Conservation (phyloP, 2,329 filamentous ascomycete species). For the Scedosporium dehoogii region DNA sequence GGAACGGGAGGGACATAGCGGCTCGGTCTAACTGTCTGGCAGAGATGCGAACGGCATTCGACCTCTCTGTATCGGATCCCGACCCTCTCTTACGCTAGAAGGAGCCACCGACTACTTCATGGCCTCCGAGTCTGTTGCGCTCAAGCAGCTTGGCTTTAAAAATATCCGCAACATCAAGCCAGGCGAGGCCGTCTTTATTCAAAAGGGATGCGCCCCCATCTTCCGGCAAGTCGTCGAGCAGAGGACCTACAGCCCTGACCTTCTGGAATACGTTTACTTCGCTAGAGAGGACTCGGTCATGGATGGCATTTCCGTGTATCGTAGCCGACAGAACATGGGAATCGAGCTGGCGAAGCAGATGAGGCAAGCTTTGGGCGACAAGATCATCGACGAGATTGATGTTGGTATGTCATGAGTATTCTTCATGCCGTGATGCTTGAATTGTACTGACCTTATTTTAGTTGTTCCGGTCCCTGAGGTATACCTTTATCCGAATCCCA, state of each 20-base stretch:
- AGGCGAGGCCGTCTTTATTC: conserved; percentile 76
- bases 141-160: conserved; percentile 70
- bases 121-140: conserved; percentile 78
- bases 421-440: background rate
- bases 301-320: conserved; percentile 80
- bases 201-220: conserved; percentile 63
- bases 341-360: conserved; percentile 68
- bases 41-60: conserved; percentile 56
- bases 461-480: conserved; percentile 63
- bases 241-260: conserved; percentile 67
- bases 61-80: conserved; percentile 68
- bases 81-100: conserved; percentile 52
- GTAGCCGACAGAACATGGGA: conserved; percentile 80
- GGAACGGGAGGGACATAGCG: too few relatives aligned
- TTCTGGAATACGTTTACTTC: conserved; percentile 81
- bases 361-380: conserved; percentile 53
- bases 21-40: background rate
- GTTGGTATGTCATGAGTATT: conserved; percentile 27
- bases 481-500: background rate
- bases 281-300: conserved; percentile 73
- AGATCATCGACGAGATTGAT: conserved; percentile 68
- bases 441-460: conserved; percentile 12
- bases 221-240: conserved; percentile 65
- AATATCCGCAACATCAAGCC: conserved; percentile 70
- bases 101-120: conserved; percentile 76